Conservation (phyloP, 164 flowering plant genomes). For the Hamamelis virginiana region DNA sequence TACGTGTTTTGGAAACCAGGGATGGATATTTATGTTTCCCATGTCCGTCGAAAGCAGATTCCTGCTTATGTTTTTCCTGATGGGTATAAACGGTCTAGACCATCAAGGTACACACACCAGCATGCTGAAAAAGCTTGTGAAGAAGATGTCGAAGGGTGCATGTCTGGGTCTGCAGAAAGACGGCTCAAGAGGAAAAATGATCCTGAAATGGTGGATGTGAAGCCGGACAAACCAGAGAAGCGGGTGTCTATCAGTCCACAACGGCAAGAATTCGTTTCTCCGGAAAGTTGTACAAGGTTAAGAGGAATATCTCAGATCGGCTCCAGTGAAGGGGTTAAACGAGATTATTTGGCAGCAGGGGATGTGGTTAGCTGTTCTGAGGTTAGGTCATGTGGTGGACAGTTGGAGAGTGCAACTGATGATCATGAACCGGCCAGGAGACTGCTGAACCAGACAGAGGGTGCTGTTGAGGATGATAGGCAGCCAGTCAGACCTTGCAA, state of each 20-base stretch:
- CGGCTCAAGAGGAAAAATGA: conserved; percentile 30
- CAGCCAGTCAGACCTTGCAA: conserved; percentile 14
- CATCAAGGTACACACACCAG: conserved; percentile 35
- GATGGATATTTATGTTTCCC: conserved; percentile 90
- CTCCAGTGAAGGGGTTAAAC: conserved; percentile 11
- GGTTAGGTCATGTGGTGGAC: conserved; percentile 13
- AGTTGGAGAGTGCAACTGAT: conserved; percentile 4
- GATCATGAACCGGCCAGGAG: conserved; percentile 8
- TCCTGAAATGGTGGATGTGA: conserved; percentile 12
- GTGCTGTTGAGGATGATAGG: conserved; percentile 18
- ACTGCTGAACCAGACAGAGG: conserved; percentile 6
- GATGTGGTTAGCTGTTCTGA: conserved; percentile 9
- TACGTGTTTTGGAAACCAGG: conserved; percentile 87
- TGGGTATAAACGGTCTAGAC: conserved; percentile 64
- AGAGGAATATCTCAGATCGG: conserved; percentile 11
- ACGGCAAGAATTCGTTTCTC: conserved; percentile 19
- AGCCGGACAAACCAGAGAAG: conserved; percentile 16
- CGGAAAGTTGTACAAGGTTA: conserved; percentile 7
- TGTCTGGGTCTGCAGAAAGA: conserved; percentile 29
- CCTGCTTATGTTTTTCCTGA: conserved; percentile 83
- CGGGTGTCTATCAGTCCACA: conserved; percentile 25
- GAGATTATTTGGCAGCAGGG: conserved; percentile 2
- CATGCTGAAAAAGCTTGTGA: conserved; percentile 30
- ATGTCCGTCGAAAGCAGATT: conserved; percentile 82
- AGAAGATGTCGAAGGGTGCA: conserved; percentile 31